A percentile compares a stretch with the other conserved stretches of the same genome.
Conservation (phyloP, 2,329 filamentous ascomycete genomes). For the Thermoascus crustaceus region DNA sequence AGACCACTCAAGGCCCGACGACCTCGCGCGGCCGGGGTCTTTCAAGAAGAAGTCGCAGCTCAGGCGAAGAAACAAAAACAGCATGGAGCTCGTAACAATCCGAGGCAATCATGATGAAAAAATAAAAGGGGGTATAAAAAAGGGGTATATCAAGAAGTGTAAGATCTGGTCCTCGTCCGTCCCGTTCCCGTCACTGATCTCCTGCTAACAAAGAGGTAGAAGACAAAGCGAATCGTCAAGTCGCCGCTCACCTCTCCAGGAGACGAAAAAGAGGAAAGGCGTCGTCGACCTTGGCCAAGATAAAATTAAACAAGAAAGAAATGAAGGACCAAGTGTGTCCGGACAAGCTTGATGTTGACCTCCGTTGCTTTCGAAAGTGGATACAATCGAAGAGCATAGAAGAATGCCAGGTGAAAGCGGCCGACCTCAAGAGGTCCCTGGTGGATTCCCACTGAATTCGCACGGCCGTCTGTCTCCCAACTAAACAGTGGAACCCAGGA, state of each 20-base stretch:
- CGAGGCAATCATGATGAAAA: conserved; percentile 21
- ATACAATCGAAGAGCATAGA: neutral
- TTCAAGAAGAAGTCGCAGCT: conserved; percentile 7
- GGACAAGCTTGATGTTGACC: too few species aligned
- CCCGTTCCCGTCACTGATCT: conserved; percentile 2
- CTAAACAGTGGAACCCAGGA: conserved; percentile 29
- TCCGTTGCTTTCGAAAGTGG: too few species aligned
- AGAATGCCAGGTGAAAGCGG: too few species aligned
- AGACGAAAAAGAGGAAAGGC: too few species aligned
- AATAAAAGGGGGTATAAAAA: conserved; percentile 10
- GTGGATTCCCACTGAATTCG: neutral
- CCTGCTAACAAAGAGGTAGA: conserved; percentile 2
- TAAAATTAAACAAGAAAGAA: too few species aligned
- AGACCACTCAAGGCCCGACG: neutral
- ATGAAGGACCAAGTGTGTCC: too few species aligned
- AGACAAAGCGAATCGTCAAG: too few species aligned
- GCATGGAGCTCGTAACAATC: conserved; percentile 27
- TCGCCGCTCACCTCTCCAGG: too few species aligned
- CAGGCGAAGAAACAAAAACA: conserved; percentile 15
- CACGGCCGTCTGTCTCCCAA: neutral
- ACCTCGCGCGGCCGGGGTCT: neutral
- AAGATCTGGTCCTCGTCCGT: conserved; percentile 12
- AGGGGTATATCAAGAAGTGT: conserved; percentile 12
- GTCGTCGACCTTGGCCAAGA: too few species aligned
- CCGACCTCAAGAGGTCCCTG: too few species aligned